Evolutionary conservation across 176 grass and related monocot genomes (phyloP).

Genomic region (Oryza punctata): DNA sequence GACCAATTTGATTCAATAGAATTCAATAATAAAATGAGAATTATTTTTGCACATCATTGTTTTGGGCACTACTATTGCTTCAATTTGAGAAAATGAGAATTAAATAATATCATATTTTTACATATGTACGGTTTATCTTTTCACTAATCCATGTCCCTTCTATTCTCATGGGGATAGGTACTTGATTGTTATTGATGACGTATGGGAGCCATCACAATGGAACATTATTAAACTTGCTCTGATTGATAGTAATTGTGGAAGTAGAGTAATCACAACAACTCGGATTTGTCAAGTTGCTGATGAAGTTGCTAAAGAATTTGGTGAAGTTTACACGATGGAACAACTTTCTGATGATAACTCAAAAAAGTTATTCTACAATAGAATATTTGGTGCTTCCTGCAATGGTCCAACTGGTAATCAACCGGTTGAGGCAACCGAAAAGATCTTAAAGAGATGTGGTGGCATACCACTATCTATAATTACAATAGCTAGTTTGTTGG

Average conservation of each 20-base stretch:
- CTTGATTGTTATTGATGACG: constrained; percentile 24
- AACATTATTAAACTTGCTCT: constrained; percentile 3
- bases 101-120: no score
- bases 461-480: constrained; percentile 22
- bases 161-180: not conserved
- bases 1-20: no score
- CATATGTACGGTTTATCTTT: not conserved
- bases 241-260: not conserved
- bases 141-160: not conserved
- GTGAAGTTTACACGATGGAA: not conserved
- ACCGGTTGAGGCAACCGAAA: not conserved
- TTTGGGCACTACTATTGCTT: no score
- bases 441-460: constrained; percentile 18
- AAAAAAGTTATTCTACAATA: not conserved
- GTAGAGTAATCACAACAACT: constrained; percentile 30
- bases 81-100: no score
- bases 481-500: constrained; percentile 5
- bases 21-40: no score
- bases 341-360: constrained; percentile 8
- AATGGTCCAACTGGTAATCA: no score
- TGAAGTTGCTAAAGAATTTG: no score
- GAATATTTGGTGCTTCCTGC: not conserved
- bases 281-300: constrained; percentile 5
- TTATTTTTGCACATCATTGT: no score
- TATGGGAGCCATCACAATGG: constrained; percentile 15